A percentile compares a stretch with the other conserved stretches of the same genome.
Conservation (phyloP, 108 stramenopile species). For the Pseudonitzschia pungens region DNA sequence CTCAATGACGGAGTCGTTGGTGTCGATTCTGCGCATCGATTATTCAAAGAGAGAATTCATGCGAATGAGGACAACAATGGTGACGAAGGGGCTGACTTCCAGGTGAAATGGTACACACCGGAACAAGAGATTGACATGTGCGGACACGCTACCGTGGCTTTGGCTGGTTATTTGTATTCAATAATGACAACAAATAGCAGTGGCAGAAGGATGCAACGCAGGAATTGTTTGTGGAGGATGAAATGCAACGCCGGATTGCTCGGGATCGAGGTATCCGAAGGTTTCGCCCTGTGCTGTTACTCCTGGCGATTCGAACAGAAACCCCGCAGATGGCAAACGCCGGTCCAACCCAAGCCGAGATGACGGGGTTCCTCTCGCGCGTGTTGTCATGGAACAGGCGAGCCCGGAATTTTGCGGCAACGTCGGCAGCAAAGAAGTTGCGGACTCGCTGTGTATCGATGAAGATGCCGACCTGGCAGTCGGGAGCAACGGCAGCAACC, state of each 20-base stretch:
- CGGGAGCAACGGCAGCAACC: neutral
- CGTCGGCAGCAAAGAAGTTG: neutral
- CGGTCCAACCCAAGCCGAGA: neutral
- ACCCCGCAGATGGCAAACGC: neutral
- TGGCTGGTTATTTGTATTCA: neutral
- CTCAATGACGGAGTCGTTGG: neutral
- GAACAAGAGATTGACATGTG: conserved; percentile 1
- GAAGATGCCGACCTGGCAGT: neutral
- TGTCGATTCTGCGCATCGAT: neutral
- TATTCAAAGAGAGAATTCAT: neutral
- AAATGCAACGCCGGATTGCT: conserved; percentile 3
- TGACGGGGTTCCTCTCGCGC: neutral
- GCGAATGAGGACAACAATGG: neutral
- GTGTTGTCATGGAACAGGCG: conserved; percentile 7
- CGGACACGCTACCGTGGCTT: neutral
- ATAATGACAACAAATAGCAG: neutral
- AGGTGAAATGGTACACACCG: conserved; percentile 1
- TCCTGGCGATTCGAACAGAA: neutral
- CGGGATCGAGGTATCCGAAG: neutral
- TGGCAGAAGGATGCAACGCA: neutral
- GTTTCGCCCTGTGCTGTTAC: neutral
- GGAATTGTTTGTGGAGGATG: neutral
- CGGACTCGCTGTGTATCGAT: neutral
- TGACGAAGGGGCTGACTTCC: neutral
- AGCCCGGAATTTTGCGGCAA: neutral